These are phyloP conservation scores for Hirschioporus abietinus DNA, from an alignment of 768 basidiomycete species.

Conservation along the genomic window DNA sequence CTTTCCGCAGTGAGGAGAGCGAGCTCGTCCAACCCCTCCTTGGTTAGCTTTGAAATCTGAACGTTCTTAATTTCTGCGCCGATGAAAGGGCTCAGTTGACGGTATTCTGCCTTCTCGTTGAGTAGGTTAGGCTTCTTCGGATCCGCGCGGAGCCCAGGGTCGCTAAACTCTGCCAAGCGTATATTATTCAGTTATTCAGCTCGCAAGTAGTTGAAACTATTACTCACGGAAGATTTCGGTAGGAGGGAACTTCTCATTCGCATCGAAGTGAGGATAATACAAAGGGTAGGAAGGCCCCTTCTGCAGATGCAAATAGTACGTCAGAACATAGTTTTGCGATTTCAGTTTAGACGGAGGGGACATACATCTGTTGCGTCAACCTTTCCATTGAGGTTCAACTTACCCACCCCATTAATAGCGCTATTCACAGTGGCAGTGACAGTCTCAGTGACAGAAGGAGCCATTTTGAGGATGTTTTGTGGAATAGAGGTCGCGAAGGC, in stretches of 20 bases:
- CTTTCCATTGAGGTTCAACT: neutral
- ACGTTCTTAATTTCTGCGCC: slow-evolving; percentile 47
- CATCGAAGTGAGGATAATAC: slow-evolving; percentile 43
- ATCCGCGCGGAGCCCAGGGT: slow-evolving; percentile 43
- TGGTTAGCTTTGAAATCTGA: slow-evolving; percentile 46
- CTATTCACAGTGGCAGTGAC: neutral
- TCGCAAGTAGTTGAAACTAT: neutral
- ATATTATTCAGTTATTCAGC: neutral
- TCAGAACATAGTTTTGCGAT: neutral
- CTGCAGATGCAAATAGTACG: slow-evolving; percentile 9
- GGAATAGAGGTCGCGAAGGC: neutral
- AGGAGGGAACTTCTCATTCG: slow-evolving; percentile 44
- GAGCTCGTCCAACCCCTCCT: slow-evolving; percentile 49
- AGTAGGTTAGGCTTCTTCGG: slow-evolving; percentile 48
- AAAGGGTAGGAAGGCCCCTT: slow-evolving; percentile 43
- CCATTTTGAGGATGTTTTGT: neutral
- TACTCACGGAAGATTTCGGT: slow-evolving; percentile 39
- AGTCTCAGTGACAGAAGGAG: slow-evolving; percentile 2
- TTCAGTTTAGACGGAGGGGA: neutral
- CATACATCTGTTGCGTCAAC: neutral
- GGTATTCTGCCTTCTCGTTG: slow-evolving; percentile 30
- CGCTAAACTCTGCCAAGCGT: slow-evolving; percentile 11
- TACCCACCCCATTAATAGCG: neutral
- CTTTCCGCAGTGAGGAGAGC: slow-evolving; percentile 47
- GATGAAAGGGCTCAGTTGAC: slow-evolving; percentile 43